Evolutionary conservation across 2,329 filamentous ascomycete genomes (phyloP).

Genomic region (Penicillium rolfsii): DNA sequence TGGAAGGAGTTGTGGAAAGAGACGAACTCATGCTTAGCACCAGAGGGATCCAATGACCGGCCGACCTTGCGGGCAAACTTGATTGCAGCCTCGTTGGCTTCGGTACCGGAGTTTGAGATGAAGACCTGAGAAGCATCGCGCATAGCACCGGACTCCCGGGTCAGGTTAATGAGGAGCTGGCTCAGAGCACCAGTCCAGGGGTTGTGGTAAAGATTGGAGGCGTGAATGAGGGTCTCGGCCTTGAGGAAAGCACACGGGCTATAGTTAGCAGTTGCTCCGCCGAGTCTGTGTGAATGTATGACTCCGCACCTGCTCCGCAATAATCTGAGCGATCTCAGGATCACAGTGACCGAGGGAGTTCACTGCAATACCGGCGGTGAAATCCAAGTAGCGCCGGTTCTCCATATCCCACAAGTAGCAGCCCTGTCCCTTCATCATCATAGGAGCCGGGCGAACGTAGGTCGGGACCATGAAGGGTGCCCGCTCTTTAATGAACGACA

Average conservation of each 20-base stretch:
- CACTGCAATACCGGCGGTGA: constrained; percentile 95
- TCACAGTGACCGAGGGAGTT: constrained; percentile 92
- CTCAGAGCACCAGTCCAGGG: constrained; percentile 91
- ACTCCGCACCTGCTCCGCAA: constrained; percentile 71
- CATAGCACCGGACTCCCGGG: constrained; percentile 78
- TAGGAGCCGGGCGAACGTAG: constrained; percentile 84
- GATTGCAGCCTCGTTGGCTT: constrained; percentile 96
- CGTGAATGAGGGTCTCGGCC: constrained; percentile 80
- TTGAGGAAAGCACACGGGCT: constrained; percentile 32
- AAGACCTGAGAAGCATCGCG: constrained; percentile 79
- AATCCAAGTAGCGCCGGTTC: constrained; percentile 86
- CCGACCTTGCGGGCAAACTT: constrained; percentile 95
- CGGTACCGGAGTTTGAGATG: constrained; percentile 92
- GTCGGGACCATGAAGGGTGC: constrained; percentile 93
- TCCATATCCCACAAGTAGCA: constrained; percentile 90
- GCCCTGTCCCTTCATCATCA: constrained; percentile 86
- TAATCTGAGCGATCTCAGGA: constrained; percentile 71
- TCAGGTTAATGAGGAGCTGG: constrained; percentile 80
- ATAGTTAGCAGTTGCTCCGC: constrained; percentile 11
- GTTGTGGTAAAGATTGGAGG: constrained; percentile 97
- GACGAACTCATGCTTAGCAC: constrained; percentile 79
- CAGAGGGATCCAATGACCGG: constrained; percentile 71
- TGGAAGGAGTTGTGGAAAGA: constrained; percentile 94
- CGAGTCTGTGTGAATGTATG: background rate
- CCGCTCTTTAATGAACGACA: constrained; percentile 72